phyloP scores from a whole-genome alignment of 805 yeast species.

The Starmerella apis region DNA sequence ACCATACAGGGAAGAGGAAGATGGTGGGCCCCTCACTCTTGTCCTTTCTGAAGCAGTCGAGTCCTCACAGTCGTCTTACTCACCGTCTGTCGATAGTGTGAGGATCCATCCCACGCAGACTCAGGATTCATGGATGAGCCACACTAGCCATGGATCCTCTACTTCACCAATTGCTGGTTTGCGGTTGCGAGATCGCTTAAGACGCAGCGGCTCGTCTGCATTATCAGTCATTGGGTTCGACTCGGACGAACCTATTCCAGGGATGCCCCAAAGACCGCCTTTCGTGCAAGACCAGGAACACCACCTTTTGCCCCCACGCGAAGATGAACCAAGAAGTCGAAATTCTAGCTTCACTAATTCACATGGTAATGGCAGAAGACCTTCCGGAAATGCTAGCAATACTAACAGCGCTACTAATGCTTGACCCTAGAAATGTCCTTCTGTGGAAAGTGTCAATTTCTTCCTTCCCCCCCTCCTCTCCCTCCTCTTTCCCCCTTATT shows the following conservation, averaged over 20 bases:
- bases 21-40: not conserved
- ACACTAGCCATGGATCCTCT: not conserved
- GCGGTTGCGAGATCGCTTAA: not conserved
- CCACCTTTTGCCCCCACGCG: conserved; percentile 4
- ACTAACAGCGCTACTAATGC: not conserved
- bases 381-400: not conserved
- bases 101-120: conserved; percentile 6
- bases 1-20: not conserved
- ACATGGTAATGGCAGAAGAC: not conserved
- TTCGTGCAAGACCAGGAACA: not conserved
- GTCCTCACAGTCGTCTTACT: conserved; percentile 1
- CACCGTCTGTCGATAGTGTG: conserved; percentile 9
- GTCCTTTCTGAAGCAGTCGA: not conserved
- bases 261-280: not conserved
- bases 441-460: not conserved
- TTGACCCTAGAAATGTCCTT: not conserved
- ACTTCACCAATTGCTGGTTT: not conserved
- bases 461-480: too few relatives aligned
- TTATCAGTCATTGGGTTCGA: conserved; percentile 1
- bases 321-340: not conserved
- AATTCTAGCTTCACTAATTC: not conserved
- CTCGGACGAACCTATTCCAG: not conserved
- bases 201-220: conserved; percentile 1
- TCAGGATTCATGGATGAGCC: conserved; percentile 1
- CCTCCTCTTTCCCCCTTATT: too few relatives aligned